phyloP scores from a whole-genome alignment of 495 filamentous ascomycete species.

The Hypoxylon trugodes region DNA sequence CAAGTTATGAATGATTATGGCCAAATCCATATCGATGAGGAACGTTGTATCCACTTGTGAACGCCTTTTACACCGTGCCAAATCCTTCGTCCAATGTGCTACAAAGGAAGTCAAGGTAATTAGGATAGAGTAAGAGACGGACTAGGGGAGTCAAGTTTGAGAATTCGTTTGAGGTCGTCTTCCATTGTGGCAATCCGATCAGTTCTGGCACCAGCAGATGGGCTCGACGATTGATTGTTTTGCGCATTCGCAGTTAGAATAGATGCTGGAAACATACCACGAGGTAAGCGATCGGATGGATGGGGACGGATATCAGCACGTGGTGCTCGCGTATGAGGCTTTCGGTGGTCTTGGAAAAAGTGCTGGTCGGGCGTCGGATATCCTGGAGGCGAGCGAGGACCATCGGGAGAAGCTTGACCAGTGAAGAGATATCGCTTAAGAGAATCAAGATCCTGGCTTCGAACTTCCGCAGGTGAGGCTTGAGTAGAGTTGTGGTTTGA shows the following conservation, averaged over 20 bases:
- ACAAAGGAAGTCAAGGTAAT: slow-evolving; percentile 19
- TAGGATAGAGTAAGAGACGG: slow-evolving; percentile 15
- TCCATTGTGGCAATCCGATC: slow-evolving; percentile 56
- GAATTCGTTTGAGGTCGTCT: slow-evolving; percentile 57
- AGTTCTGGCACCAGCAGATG: slow-evolving; percentile 30
- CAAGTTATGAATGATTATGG: slow-evolving; percentile 9
- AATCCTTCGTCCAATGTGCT: too few relatives aligned
- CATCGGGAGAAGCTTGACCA: slow-evolving; percentile 19
- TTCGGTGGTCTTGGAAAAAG: neutral
- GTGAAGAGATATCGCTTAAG: slow-evolving; percentile 53
- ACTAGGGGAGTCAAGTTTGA: slow-evolving; percentile 52
- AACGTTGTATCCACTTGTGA: neutral
- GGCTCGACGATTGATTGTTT: slow-evolving; percentile 10
- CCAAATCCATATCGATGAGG: slow-evolving; percentile 1
- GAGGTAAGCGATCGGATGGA: slow-evolving; percentile 16
- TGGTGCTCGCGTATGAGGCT: slow-evolving; percentile 19
- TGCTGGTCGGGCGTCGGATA: neutral
- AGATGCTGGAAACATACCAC: slow-evolving; percentile 38
- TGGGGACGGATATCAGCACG: slow-evolving; percentile 1
- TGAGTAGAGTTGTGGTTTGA: slow-evolving; percentile 38
- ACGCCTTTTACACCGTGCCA: slow-evolving; percentile 27
- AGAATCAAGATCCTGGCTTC: slow-evolving; percentile 36
- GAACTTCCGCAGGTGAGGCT: slow-evolving; percentile 14
- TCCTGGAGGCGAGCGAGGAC: neutral
- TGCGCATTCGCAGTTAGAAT: slow-evolving; percentile 34